Evolutionary conservation across 352 stramenopile species (phyloP).

Genomic region (Globisporangium alternatum): DNA sequence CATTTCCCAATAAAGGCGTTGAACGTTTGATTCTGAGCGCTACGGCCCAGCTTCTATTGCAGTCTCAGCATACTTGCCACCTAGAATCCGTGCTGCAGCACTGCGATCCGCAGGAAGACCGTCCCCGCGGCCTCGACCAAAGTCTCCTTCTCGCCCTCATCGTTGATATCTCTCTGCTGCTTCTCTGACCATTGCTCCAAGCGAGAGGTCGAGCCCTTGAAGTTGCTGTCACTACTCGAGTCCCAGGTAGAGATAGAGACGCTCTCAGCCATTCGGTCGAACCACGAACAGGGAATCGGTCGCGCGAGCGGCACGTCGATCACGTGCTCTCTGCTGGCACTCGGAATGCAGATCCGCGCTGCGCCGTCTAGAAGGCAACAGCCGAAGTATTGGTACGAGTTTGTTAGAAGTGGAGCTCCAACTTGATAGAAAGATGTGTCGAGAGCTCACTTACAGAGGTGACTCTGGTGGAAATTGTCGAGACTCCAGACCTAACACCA

Average conservation of each 20-base stretch:
- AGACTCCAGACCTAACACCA: conserved; percentile 31
- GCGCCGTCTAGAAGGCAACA: conserved; percentile 22
- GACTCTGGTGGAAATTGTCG: conserved; percentile 36
- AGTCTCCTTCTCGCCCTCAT: not conserved
- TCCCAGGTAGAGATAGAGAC: conserved; percentile 9
- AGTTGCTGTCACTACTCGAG: not conserved
- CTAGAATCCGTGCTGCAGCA: conserved; percentile 26
- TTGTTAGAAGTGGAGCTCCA: not conserved
- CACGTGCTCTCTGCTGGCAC: conserved; percentile 36
- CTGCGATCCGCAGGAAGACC: conserved; percentile 33
- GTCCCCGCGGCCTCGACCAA: conserved; percentile 14
- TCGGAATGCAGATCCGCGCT: conserved; percentile 31
- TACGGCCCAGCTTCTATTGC: not conserved
- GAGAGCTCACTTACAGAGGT: conserved; percentile 29
- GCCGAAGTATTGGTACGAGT: not conserved
- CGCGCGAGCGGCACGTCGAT: conserved; percentile 39
- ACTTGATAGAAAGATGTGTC: not conserved
- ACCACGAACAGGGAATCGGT: conserved; percentile 12
- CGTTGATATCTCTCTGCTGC: not conserved
- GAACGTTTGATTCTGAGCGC: not conserved
- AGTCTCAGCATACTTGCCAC: not conserved
- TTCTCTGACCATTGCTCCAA: not conserved
- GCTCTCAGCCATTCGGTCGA: conserved; percentile 21
- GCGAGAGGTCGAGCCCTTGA: not conserved
- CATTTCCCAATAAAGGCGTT: not conserved